phyloP scores from a whole-genome alignment of 345 rosid species.

The Bruguiera parviflora region DNA sequence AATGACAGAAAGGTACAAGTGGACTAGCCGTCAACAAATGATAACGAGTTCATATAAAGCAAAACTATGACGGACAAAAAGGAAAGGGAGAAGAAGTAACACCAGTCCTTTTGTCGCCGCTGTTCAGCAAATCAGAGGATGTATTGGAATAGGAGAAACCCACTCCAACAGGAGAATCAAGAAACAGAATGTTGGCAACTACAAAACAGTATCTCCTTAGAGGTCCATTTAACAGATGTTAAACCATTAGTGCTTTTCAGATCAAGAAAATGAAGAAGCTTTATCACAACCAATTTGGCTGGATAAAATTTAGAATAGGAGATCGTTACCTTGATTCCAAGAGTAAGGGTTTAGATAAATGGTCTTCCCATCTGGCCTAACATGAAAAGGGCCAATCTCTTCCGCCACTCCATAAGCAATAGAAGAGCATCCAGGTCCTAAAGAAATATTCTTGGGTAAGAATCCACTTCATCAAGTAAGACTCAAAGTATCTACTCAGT shows the following conservation, averaged over 20 bases:
- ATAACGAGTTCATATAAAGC: neutral
- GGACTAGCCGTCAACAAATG: constrained; percentile 9
- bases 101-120: constrained; percentile 59
- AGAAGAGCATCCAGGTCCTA: constrained; percentile 98
- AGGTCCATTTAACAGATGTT: neutral
- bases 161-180: constrained; percentile 94
- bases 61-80: neutral
- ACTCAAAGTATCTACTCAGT: neutral
- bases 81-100: constrained; percentile 24
- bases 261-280: neutral
- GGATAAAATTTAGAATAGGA: neutral
- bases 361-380: constrained; percentile 66
- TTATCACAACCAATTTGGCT: neutral
- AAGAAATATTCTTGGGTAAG: constrained; percentile 11
- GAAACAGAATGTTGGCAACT: constrained; percentile 82
- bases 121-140: constrained; percentile 48
- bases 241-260: neutral
- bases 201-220: constrained; percentile 18
- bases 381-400: constrained; percentile 92
- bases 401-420: constrained; percentile 85
- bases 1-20: constrained; percentile 8
- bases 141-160: constrained; percentile 88
- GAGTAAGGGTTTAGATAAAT: constrained; percentile 78
- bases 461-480: neutral
- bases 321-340: constrained; percentile 78